Conservation (phyloP, 2,329 filamentous ascomycete species). For the Simplicillium aogashimaense region DNA sequence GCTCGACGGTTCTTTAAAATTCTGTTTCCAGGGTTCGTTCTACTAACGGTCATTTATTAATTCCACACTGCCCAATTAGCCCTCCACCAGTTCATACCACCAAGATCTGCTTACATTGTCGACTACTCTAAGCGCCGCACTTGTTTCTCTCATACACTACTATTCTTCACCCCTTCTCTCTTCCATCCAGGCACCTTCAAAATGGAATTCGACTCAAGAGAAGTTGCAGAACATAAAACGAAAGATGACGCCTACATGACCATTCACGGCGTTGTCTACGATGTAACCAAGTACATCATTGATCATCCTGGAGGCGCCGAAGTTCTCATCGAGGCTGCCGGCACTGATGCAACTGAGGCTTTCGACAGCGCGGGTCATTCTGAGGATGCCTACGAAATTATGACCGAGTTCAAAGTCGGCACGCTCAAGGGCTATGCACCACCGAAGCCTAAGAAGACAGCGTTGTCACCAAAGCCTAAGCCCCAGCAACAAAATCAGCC, state of each 20-base stretch:
- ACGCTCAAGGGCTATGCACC: slow-evolving; percentile 20
- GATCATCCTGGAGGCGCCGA: slow-evolving; percentile 68
- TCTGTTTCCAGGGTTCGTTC: too few relatives aligned
- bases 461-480: neutral
- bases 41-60: too few relatives aligned
- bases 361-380: slow-evolving; percentile 83
- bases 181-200: neutral
- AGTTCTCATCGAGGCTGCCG: slow-evolving; percentile 66
- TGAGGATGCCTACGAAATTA: slow-evolving; percentile 41
- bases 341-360: slow-evolving; percentile 67
- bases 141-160: neutral
- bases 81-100: too few relatives aligned
- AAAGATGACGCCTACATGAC: slow-evolving; percentile 41
- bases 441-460: slow-evolving; percentile 4
- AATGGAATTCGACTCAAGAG: slow-evolving; percentile 19
- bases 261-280: slow-evolving; percentile 51
- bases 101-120: too few relatives aligned
- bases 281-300: slow-evolving; percentile 45
- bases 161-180: neutral
- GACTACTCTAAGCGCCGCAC: too few relatives aligned
- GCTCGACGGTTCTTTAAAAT: too few relatives aligned
- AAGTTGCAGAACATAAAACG: slow-evolving; percentile 39
- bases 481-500: neutral
- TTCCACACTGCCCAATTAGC: too few relatives aligned
- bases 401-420: slow-evolving; percentile 26